phyloP scores from a whole-genome alignment of 805 yeast genomes.

The Pichia californica region DNA sequence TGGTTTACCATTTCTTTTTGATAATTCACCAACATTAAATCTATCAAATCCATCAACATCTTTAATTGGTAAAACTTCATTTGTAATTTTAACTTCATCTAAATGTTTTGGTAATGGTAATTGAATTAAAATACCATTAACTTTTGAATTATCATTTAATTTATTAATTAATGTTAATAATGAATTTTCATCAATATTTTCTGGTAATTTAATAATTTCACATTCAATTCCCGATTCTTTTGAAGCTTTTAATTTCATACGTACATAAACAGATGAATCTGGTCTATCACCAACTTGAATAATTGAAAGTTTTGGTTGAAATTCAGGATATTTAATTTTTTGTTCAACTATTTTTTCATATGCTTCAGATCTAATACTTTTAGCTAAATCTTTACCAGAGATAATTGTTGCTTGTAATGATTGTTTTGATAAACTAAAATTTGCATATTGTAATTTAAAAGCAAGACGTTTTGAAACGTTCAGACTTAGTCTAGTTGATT shows the following conservation, averaged over 20 bases:
- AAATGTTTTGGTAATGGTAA: conserved; percentile 70
- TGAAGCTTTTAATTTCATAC: conserved; percentile 76
- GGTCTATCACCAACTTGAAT: conserved; percentile 74
- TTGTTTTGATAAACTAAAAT: conserved; percentile 14
- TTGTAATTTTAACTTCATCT: conserved; percentile 60
- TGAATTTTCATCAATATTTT: conserved; percentile 47
- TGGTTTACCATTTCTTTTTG: conserved; percentile 69
- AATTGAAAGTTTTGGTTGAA: conserved; percentile 61
- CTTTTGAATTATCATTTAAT: conserved; percentile 51
- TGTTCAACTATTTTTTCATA: conserved; percentile 34
- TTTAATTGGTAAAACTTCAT: conserved; percentile 53
- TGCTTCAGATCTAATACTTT: conserved; percentile 38
- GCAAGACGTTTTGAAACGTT: background rate
- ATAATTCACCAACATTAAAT: conserved; percentile 68
- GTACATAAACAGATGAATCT: conserved; percentile 76
- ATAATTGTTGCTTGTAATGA: conserved; percentile 28
- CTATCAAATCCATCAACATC: conserved; percentile 86
- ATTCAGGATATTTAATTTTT: conserved; percentile 42
- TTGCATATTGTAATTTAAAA: background rate
- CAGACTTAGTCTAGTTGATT: background rate
- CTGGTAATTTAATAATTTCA: conserved; percentile 53
- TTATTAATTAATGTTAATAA: conserved; percentile 46
- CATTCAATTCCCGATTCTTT: conserved; percentile 62
- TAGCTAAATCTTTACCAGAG: conserved; percentile 44
- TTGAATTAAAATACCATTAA: conserved; percentile 72